Evolutionary conservation across 371 early-diverging fungal genomes (phyloP), one percentile per base, ranked within the genome.

Genomic region (Funneliformis caledonium): DNA sequence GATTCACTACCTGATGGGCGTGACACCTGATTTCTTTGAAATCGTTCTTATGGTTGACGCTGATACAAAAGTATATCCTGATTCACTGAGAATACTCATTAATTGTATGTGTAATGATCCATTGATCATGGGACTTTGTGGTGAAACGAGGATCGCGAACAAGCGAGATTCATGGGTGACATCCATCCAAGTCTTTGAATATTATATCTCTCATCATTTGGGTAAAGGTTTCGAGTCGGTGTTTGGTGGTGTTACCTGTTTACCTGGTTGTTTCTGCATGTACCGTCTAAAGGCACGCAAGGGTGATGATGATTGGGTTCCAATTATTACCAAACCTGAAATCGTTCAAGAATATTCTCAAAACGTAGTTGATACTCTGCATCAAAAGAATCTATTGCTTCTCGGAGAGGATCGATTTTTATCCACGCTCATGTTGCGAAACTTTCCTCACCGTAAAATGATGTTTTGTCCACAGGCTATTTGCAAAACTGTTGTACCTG

Each of bases 171-270:
- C 83, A 4, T 86, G 85, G 87, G 84, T 87, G 19, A 84, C 85
- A 3, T 78, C 84, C 9, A 85, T 87, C 26, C 86, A 85, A 82
- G 97, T 93, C 6, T 99, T 97, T 87, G 99, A 99, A 87, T 99
- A 99, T 87, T 97, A 96, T 85, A 94, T 97, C 50, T 95, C 95
- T 22, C 99, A 99, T 87, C 97, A 98, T 85, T 91, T 97, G 56
- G 92, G 93, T 62, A 99, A 99, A 84, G 94, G 95, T 0, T 99
- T 98, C 85, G 99, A 99, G 85, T 93, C 93, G 45, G 89, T 97
- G 19, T 99, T 97, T 90, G 99, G 99, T 79, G 96, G 96, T 83
- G 98, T 99, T 33, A 98, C 99, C 3, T 99, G 99, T 88, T 87
- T 99, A 65, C 99, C 99, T 6, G 99, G 99, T 33, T 99, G 97